These are phyloP conservation scores for Trametes hirsuta DNA, from an alignment of 1,284 basidiomycete genomes.

Conservation along the genomic window DNA sequence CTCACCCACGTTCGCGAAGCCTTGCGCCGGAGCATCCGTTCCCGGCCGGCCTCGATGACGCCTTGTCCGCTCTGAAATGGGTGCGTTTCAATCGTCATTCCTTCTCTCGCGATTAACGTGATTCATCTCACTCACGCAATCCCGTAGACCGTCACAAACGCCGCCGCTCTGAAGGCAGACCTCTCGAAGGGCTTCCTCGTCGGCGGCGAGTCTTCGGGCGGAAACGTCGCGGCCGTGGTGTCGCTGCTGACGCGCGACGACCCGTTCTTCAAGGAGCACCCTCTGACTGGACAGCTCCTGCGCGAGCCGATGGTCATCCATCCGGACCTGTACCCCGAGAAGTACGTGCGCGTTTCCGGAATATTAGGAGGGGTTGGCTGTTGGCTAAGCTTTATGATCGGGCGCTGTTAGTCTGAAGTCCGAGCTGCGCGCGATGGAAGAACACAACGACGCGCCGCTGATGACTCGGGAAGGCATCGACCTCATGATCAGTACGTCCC, in stretches of 20 bases:
- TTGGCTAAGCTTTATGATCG: no score
- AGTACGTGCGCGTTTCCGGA: slow-evolving; percentile 6
- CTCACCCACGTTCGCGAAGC: slow-evolving; percentile 16
- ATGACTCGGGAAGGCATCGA: slow-evolving; percentile 3
- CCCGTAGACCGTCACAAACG: slow-evolving; percentile 8
- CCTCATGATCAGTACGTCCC: neutral
- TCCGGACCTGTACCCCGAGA: slow-evolving; percentile 9
- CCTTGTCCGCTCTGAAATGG: slow-evolving; percentile 40
- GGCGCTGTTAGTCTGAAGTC: slow-evolving; percentile 5
- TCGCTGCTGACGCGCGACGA: slow-evolving; percentile 26
- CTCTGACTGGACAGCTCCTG: slow-evolving; percentile 17
- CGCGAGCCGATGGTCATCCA: slow-evolving; percentile 17
- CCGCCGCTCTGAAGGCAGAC: slow-evolving; percentile 2
- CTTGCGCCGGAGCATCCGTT: slow-evolving; percentile 44
- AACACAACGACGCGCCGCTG: slow-evolving; percentile 24
- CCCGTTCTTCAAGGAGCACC: slow-evolving; percentile 20
- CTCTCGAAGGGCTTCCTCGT: slow-evolving; percentile 29
- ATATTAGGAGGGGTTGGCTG: no score
- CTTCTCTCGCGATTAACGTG: neutral
- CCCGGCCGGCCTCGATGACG: slow-evolving; percentile 42
- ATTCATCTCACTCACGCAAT: neutral
- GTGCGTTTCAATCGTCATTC: slow-evolving; percentile 11
- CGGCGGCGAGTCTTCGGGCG: slow-evolving; percentile 31
- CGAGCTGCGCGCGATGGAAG: slow-evolving; percentile 26
- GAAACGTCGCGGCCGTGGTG: slow-evolving; percentile 24